Conservation (phyloP, 345 rosid genomes). For the Leavenworthia alabamica region DNA sequence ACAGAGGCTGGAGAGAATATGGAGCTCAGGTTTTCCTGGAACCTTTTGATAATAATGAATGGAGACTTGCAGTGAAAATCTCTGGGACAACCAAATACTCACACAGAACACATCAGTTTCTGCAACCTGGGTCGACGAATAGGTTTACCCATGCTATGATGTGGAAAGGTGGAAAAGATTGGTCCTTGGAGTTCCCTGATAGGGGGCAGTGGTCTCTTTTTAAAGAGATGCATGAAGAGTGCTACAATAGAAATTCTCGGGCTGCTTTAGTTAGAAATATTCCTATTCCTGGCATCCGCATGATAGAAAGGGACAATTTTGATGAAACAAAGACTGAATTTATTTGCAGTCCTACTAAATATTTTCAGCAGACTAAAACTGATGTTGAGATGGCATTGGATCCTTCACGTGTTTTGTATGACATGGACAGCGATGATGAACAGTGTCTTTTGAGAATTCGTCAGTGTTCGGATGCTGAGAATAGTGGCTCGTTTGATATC, state of each 20-base stretch:
- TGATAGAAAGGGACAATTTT: slow-evolving; percentile 62
- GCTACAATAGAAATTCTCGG: slow-evolving; percentile 69
- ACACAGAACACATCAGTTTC: slow-evolving; percentile 87
- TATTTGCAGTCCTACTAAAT: slow-evolving; percentile 49
- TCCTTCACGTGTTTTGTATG: slow-evolving; percentile 70
- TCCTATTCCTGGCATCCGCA: slow-evolving; percentile 89
- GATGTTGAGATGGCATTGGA: slow-evolving; percentile 93
- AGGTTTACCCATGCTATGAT: slow-evolving; percentile 96
- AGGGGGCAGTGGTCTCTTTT: slow-evolving; percentile 89
- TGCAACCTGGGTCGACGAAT: slow-evolving; percentile 92
- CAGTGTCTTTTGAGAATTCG: slow-evolving; percentile 45
- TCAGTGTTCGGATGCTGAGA: slow-evolving; percentile 40
- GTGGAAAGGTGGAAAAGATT: slow-evolving; percentile 99
- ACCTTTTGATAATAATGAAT: slow-evolving; percentile 74
- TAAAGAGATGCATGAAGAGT: slow-evolving; percentile 98
- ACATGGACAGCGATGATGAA: slow-evolving; percentile 97
- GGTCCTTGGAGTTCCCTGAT: slow-evolving; percentile 85
- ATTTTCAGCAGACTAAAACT: slow-evolving; percentile 68
- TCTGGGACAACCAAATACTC: slow-evolving; percentile 61
- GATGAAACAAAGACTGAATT: slow-evolving; percentile 42
- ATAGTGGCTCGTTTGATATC: slow-evolving; percentile 32
- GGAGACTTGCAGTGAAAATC: slow-evolving; percentile 83
- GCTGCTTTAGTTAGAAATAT: slow-evolving; percentile 81
- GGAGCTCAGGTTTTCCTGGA: slow-evolving; percentile 72
- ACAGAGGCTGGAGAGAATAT: slow-evolving; percentile 86